Evolutionary conservation across 345 rosid genomes (phyloP).

Genomic region (Aurinia saxatilis): DNA sequence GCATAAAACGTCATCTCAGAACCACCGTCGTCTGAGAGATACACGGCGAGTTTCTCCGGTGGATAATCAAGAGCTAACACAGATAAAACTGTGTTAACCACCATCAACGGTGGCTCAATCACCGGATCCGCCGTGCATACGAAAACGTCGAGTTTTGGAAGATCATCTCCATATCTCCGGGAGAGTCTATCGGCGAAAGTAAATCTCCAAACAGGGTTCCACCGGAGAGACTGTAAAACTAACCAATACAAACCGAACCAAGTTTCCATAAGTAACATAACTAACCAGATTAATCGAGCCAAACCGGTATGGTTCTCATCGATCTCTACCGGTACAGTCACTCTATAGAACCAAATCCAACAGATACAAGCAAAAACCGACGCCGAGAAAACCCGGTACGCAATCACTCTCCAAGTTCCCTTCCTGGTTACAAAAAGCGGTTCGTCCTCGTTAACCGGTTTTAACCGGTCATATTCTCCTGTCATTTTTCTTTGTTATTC

Average conservation of each 20-base stretch:
- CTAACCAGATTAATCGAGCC: constrained; percentile 33
- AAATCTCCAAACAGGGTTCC: constrained; percentile 25
- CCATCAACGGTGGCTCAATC: constrained; percentile 73
- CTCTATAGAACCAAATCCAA: constrained; percentile 34
- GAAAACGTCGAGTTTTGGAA: constrained; percentile 59
- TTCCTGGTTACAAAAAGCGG: constrained; percentile 22
- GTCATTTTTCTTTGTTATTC: neutral
- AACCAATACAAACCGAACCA: constrained; percentile 48
- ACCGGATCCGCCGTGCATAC: constrained; percentile 64
- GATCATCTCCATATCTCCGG: constrained; percentile 27
- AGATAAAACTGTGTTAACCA: constrained; percentile 59
- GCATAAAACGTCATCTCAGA: constrained; percentile 55
- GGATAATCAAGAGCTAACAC: constrained; percentile 55
- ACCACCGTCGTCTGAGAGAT: constrained; percentile 68
- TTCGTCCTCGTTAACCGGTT: constrained; percentile 9
- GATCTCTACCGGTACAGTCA: constrained; percentile 16
- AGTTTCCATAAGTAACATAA: constrained; percentile 38
- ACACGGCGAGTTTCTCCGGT: constrained; percentile 45
- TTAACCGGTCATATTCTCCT: constrained; percentile 5
- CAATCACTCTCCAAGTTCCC: constrained; percentile 19
- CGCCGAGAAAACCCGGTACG: constrained; percentile 25
- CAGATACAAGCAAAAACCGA: constrained; percentile 32
- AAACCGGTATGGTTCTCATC: neutral
- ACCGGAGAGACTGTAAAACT: constrained; percentile 41
- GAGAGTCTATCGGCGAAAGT: constrained; percentile 40